Base-by-base conservation (phyloP, 169 alveolate species). In the Eimeria maxima region DNA sequence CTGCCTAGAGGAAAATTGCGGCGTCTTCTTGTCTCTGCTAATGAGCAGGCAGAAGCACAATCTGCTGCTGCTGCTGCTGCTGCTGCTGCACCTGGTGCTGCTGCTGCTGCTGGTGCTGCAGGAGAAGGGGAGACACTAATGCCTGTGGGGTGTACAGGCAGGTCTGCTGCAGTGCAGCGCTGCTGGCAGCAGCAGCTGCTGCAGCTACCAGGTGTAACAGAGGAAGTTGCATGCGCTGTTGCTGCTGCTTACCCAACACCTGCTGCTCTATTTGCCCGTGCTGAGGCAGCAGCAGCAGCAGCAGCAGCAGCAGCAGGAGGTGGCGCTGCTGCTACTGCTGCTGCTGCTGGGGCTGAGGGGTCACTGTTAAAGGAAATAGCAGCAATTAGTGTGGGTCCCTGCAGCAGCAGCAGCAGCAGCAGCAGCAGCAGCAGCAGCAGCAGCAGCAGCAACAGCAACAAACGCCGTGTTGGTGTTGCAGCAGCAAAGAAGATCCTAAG, bases 171-270 rank as follows among this genome's bases (percentile, higher is more conserved):
- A 6, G 7, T 74, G 53, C 11, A 16, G 86, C 86, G 86, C 53
- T 44, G 27, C 53, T 74, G 86, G 86, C 42, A 74, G 47, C 53
- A 27, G 55, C 86, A 74, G 86, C 86, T 74, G 53, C 86, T 74
- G 86, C 86, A 74, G 86, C 86, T 74, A 6, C 86, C 86, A 4
- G 86, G 86, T 5, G 86, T 74, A 20, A 18, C 86, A 18, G 86
- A 74, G 47, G 86, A 74, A 7, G 86, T 74, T 24, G 86, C 86
- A 33, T 27, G 86, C 50, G 86, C 86, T 33, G 86, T 74, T 33
- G 27, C 86, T 74, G 86, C 42, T 14, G 86, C 86, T 20, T 74
- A 18, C 47, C 86, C 86, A 6, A 16, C 50, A 14, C 50, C 86
- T 74, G 42, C 47, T 14, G 13, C 6, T 74, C 16, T 74, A 27